Evolutionary conservation across 441 rosid genomes (phyloP).

Genomic region (Pelargonium australe): DNA sequence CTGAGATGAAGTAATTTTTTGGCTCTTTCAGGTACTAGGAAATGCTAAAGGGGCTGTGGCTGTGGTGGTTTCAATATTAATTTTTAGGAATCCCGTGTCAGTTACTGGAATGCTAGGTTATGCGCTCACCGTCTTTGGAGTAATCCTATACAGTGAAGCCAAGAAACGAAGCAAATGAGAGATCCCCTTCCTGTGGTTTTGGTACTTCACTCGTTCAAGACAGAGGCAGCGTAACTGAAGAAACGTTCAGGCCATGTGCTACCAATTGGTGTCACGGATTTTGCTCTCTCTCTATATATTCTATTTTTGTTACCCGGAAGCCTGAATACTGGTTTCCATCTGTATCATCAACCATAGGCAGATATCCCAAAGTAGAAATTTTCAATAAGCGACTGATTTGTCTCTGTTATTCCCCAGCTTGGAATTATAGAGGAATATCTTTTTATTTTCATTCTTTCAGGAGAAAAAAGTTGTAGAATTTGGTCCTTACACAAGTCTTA

Average conservation of each 20-base stretch:
- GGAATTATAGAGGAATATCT: slow-evolving; percentile 1
- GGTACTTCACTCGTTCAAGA: slow-evolving; percentile 2
- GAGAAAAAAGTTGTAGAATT: neutral
- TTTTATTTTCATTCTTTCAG: slow-evolving; percentile 5
- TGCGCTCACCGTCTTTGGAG: slow-evolving; percentile 53
- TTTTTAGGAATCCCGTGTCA: slow-evolving; percentile 60
- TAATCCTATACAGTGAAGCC: slow-evolving; percentile 63
- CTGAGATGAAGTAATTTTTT: neutral
- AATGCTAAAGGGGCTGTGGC: slow-evolving; percentile 70
- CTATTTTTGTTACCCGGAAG: too few relatives aligned
- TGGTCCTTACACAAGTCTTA: neutral
- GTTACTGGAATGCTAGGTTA: slow-evolving; percentile 68
- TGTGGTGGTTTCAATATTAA: slow-evolving; percentile 57
- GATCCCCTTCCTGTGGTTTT: neutral
- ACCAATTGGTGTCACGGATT: slow-evolving; percentile 15
- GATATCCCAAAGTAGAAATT: slow-evolving; percentile 21
- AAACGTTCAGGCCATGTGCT: slow-evolving; percentile 14
- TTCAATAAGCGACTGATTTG: slow-evolving; percentile 31
- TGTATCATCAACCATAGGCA: too few relatives aligned
- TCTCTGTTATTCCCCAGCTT: slow-evolving; percentile 23
- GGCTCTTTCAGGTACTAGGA: slow-evolving; percentile 48
- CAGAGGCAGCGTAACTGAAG: slow-evolving; percentile 12
- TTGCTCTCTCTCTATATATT: too few relatives aligned
- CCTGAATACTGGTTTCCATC: too few relatives aligned
- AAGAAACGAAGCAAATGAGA: slow-evolving; percentile 55